Evolutionary conservation across 2,329 filamentous ascomycete species (phyloP), one percentile per base, ranked within the genome.

Genomic region (Scedosporium apiospermum): DNA sequence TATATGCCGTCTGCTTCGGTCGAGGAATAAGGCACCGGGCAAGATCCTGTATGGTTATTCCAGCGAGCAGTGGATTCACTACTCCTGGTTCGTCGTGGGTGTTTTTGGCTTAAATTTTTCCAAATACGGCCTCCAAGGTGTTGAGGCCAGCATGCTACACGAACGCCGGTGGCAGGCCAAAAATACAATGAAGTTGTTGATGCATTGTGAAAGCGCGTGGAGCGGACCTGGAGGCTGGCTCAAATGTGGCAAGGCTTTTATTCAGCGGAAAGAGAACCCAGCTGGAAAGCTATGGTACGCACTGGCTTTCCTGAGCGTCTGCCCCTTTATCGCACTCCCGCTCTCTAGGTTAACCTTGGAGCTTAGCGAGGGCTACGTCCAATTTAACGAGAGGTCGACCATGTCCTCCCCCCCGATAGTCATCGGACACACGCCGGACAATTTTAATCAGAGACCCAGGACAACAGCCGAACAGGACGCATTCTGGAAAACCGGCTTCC

Each of bases 71-170:
- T 58, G 57, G 46, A 63, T 66, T 2, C 65, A 57, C 30, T 66
- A 64, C 21, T 62, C 61, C 7, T 66, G 65, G 64, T 66, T 66
- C 57, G 58, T 65, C 55, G 30, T 66, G 23, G 65, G 65, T 57
- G 65, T 66, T 10, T 65, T 66, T 60, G 64, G 60, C 44, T 10
- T 66, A 12, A 53, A 49, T 9, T 65, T 63, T 61, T 64, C 65
- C 6, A 58, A 63, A 21, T 61, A 63, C 41, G 64, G 64, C 1
- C 62, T 66, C 55, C n/a, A 61, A 34, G 63, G 65, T 1, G 58
- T 65, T 30, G 64, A 65, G 23, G 62, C 57, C 16, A 59, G 58
- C 12, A 65, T 66, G 65, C 61, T 66, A 12, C 55, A 63, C 57
- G 23, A 53, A 16, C 34, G 4, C 0, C 59, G 63, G 21, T 62